phyloP scores from a whole-genome alignment of 345 rosid species.

The Syzygium aqueum region DNA sequence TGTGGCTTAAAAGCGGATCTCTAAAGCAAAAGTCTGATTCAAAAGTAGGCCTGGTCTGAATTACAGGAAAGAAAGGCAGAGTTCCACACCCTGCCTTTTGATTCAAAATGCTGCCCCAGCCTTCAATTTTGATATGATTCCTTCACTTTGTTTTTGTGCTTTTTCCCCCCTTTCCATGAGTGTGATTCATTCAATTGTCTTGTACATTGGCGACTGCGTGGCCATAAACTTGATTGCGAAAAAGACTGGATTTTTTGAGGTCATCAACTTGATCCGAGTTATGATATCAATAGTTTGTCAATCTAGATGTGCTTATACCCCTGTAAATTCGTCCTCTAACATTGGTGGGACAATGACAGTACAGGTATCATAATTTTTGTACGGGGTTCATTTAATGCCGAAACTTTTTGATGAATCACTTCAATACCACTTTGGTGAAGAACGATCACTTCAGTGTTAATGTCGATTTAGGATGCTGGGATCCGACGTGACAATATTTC shows the following conservation, averaged over 20 bases:
- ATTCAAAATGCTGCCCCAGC: not conserved
- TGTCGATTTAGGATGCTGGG: not conserved
- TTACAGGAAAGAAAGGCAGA: not conserved
- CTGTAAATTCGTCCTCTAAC: not conserved
- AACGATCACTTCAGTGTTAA: too few species aligned
- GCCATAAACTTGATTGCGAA: not conserved
- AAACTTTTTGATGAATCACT: not conserved
- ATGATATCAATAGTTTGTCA: too few species aligned
- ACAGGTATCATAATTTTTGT: too few species aligned
- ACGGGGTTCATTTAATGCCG: fast-evolving
- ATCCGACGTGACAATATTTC: not conserved
- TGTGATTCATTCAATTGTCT: not conserved
- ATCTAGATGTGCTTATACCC: not conserved
- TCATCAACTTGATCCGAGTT: not conserved
- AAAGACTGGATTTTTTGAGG: not conserved
- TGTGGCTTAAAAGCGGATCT: not conserved
- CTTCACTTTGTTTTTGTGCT: not conserved
- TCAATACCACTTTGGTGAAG: not conserved
- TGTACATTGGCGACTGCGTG: not conserved
- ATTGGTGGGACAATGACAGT: not conserved
- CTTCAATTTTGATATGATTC: not conserved
- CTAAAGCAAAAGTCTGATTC: not conserved
- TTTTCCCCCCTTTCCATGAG: not conserved
- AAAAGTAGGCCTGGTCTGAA: not conserved
- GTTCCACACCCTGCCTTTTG: not conserved